phyloP scores from a whole-genome alignment of 1,139 yeast genomes.

The Taphrina sp. region DNA sequence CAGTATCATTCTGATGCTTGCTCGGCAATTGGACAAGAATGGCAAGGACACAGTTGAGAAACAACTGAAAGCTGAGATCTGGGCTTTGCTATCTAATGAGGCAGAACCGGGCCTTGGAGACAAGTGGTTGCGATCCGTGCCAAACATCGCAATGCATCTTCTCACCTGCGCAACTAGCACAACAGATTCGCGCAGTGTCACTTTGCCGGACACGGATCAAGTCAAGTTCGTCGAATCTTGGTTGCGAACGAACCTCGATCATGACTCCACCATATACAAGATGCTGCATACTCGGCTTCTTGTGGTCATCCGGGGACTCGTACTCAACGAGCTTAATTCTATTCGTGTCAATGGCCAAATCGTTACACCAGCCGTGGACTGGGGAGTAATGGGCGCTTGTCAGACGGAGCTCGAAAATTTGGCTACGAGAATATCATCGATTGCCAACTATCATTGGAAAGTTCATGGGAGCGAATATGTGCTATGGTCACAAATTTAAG shows the following conservation, averaged over 20 bases:
- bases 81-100: conserved; percentile 10
- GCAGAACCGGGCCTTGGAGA: background rate
- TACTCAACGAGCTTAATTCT: conserved; percentile 1
- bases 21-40: conserved; percentile 10
- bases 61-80: conserved; percentile 13
- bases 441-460: conserved; percentile 22
- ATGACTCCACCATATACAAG: conserved; percentile 2
- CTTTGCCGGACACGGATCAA: background rate
- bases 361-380: background rate
- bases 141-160: conserved; percentile 23
- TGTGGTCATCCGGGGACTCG: background rate
- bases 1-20: conserved; percentile 9
- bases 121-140: conserved; percentile 12
- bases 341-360: conserved; percentile 6
- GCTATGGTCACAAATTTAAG: conserved; percentile 13
- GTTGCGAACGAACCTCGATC: conserved; percentile 8
- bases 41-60: background rate
- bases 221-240: conserved; percentile 12
- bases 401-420: conserved; percentile 6
- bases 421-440: conserved; percentile 13
- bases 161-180: background rate
- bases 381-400: conserved; percentile 6
- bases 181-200: background rate
- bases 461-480: conserved; percentile 19
- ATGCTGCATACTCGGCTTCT: conserved; percentile 18